phyloP scores from a whole-genome alignment of 768 basidiomycete genomes.

The Tulasnella sp. region DNA sequence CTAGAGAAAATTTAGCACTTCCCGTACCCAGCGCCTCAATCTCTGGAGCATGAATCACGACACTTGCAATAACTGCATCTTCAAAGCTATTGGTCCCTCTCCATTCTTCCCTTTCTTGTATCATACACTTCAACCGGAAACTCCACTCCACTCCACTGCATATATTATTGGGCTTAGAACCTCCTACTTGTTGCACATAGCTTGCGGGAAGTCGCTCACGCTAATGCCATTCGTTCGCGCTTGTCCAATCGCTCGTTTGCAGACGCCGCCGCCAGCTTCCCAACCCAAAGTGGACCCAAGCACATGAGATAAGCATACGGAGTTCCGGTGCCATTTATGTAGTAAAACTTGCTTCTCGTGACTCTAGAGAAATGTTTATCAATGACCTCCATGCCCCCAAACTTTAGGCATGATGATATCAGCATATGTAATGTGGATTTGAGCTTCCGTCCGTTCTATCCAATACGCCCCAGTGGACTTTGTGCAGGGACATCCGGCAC shows the following conservation, averaged over 20 bases:
- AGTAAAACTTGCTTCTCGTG: neutral
- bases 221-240: too few species aligned
- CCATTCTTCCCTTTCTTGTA: neutral
- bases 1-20: conserved; percentile 21
- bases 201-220: too few species aligned
- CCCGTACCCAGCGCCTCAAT: neutral
- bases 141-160: neutral
- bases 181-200: too few species aligned
- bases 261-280: too few species aligned
- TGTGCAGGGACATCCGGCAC: too few species aligned
- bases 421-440: too few species aligned
- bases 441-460: too few species aligned
- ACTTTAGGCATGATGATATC: too few species aligned
- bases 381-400: neutral
- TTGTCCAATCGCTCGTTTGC: too few species aligned
- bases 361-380: neutral
- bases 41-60: neutral
- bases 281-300: too few species aligned
- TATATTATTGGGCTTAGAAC: neutral
- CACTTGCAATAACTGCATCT: neutral
- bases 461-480: too few species aligned
- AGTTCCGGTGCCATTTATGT: neutral
- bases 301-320: neutral
- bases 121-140: neutral
- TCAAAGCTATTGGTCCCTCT: neutral